phyloP scores from a whole-genome alignment of 371 early-diverging fungal species.

The Cokeromyces recurvatus region DNA sequence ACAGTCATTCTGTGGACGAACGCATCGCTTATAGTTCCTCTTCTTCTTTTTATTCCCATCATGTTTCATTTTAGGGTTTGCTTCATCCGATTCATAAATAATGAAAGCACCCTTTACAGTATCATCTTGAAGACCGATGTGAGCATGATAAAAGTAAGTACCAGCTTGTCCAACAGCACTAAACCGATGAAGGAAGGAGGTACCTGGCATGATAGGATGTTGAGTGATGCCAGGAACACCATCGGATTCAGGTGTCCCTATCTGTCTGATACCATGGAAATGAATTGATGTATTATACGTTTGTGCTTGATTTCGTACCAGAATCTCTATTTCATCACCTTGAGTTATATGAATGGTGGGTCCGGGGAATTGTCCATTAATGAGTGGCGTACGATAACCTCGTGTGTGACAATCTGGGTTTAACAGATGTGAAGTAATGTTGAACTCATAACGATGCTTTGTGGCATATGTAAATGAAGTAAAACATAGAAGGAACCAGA shows the following conservation, averaged over 20 bases:
- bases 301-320: constrained; percentile 28
- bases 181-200: constrained; percentile 25
- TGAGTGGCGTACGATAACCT: constrained; percentile 9
- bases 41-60: too few species aligned
- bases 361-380: constrained; percentile 51
- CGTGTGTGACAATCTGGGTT: constrained; percentile 32
- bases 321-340: constrained; percentile 39
- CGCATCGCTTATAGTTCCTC: too few species aligned
- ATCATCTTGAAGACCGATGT: constrained; percentile 35
- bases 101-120: constrained; percentile 39
- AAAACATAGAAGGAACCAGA: too few species aligned
- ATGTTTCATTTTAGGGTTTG: constrained; percentile 10
- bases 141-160: constrained; percentile 48
- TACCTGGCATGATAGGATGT: constrained; percentile 28
- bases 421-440: neutral
- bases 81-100: constrained; percentile 33
- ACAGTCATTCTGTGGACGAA: too few species aligned
- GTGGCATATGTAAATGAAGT: constrained; percentile 3
- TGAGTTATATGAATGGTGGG: constrained; percentile 33
- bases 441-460: constrained; percentile 9
- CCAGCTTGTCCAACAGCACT: constrained; percentile 29
- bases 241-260: constrained; percentile 32
- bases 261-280: constrained; percentile 40
- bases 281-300: constrained; percentile 24
- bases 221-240: constrained; percentile 45